Base-by-base conservation (phyloP, 805 yeast species). In the Brettanomyces nanus region DNA sequence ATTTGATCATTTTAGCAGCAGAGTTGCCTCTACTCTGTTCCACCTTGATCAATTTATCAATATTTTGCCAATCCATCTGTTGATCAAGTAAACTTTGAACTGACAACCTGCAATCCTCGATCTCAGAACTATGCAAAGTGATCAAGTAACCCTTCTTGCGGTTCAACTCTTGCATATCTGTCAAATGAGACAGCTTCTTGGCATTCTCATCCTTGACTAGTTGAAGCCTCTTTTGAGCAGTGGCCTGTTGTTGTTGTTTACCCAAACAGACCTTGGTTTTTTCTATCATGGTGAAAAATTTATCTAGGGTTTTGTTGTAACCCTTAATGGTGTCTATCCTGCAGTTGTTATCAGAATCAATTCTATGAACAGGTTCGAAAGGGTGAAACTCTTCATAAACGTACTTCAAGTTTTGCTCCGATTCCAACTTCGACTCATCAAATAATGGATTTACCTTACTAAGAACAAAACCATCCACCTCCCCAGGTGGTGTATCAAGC, bases 61-160 rank as follows among this genome's bases (percentile, higher is more conserved):
- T 89, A 43, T 85, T 81, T 31, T 74, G 73, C 98, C 98, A 90
- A 55, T 90, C 97, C 85, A 86, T 85, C 45, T 85, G 89, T 52
- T 85, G 92, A 39, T 80, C 78, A 4, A 87, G 44, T 38, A 86
- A 61, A 1, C 66, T 62, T 41, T 79, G 81, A 4, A 90, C 83
- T 3, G 83, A 79, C 6, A 54, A 58, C 42, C 74, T 80, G 34
- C 92, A 86, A 14, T 74, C 73, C 35, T 82, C 92, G 4, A 89
- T 86, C 19, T 74, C 47, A 20, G 76, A 77, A 4, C 90, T 81
- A 54, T 82, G 69, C 27, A 69, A 62, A 43, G 84, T 80, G 21
- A 90, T 77, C 4, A 82, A 63, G 44, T 77, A 80, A 9, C 95
- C 97, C 46, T 79, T 83, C 39, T 65, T 64, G 44, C 71, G 73